Evolutionary conservation across 2,329 filamentous ascomycete genomes (phyloP).

Genomic region (Cladosporium oxysporum): DNA sequence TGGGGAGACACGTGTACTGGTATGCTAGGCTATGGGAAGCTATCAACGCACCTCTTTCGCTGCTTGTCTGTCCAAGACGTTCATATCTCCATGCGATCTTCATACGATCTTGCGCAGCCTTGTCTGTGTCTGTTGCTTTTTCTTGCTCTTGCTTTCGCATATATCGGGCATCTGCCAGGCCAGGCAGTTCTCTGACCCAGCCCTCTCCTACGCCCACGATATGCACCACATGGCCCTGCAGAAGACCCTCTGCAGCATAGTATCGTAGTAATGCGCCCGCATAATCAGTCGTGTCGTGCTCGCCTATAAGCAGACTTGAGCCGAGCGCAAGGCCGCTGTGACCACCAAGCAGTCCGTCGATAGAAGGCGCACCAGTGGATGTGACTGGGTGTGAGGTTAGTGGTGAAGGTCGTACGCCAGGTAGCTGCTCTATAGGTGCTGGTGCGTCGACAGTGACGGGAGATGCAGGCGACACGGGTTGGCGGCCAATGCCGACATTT

Average conservation of each 20-base stretch:
- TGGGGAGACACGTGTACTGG: neutral
- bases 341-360: constrained; percentile 82
- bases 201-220: constrained; percentile 75
- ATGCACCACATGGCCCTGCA: constrained; percentile 88
- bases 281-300: constrained; percentile 93
- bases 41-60: constrained; percentile 59
- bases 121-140: constrained; percentile 39
- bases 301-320: constrained; percentile 76
- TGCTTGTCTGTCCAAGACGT: constrained; percentile 69
- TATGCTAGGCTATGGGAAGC: constrained; percentile 4
- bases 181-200: constrained; percentile 84
- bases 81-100: constrained; percentile 99
- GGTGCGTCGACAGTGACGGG: neutral
- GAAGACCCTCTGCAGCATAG: constrained; percentile 88
- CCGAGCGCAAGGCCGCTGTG: constrained; percentile 84
- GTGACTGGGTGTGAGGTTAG: constrained; percentile 84
- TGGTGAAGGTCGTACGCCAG: constrained; percentile 77
- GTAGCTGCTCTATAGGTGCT: constrained; percentile 26
- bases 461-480: constrained; percentile 7
- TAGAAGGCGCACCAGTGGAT: constrained; percentile 83
- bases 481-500: constrained; percentile 27
- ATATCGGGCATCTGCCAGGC: constrained; percentile 53
- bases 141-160: constrained; percentile 24
- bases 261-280: constrained; percentile 80
- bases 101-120: constrained; percentile 69